phyloP scores from a whole-genome alignment of 2,329 filamentous ascomycete species.

The Stachybotrys chlorohalonatus region DNA sequence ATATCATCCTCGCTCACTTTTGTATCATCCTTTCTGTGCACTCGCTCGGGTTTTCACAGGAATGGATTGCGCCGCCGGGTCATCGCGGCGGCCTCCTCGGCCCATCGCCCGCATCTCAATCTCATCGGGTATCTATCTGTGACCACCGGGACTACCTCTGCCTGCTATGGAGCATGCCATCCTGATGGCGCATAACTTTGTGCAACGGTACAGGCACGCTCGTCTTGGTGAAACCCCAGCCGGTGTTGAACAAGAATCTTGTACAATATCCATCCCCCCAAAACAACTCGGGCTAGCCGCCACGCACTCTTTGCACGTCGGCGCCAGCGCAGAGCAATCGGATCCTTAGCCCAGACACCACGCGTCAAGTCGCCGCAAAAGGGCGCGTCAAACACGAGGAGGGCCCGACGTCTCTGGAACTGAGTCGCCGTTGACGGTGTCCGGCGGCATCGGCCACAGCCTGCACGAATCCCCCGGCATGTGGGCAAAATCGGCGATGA shows the following conservation, averaged over 20 bases:
- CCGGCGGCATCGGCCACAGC: constrained; percentile 64
- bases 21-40: too few species aligned
- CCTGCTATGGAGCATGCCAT: too few species aligned
- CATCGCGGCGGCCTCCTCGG: too few species aligned
- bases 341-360: constrained; percentile 48
- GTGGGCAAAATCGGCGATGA: constrained; percentile 65
- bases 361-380: constrained; percentile 90
- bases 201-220: too few species aligned
- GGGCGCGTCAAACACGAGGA: constrained; percentile 72
- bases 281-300: constrained; percentile 66
- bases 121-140: too few species aligned
- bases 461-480: constrained; percentile 68
- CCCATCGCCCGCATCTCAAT: too few species aligned
- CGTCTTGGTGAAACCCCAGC: too few species aligned
- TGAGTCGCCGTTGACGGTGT: constrained; percentile 51
- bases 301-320: constrained; percentile 65
- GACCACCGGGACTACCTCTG: too few species aligned
- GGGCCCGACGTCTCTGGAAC: constrained; percentile 59
- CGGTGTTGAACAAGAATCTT: neutral
- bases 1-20: too few species aligned
- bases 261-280: constrained; percentile 68
- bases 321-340: constrained; percentile 50
- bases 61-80: too few species aligned
- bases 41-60: too few species aligned
- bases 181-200: too few species aligned